Evolutionary conservation across 2,329 filamentous ascomycete species (phyloP).

Genomic region (Colletotrichum sp.): DNA sequence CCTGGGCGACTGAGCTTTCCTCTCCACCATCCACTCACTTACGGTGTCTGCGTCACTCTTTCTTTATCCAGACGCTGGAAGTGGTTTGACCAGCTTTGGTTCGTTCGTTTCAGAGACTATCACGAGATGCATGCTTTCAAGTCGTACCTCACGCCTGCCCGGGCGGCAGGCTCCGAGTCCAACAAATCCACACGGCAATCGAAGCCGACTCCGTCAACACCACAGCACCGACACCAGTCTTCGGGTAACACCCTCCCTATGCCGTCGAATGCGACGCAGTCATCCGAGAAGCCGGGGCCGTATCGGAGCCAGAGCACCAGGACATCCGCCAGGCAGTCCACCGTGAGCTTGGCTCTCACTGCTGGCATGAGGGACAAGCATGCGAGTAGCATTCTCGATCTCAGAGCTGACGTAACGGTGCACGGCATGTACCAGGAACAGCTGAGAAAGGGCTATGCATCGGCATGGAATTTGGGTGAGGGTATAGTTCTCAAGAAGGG

Average conservation of each 20-base stretch:
- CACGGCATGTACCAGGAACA: constrained; percentile 22
- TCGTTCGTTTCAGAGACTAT: constrained; percentile 2
- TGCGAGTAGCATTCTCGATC: constrained; percentile 17
- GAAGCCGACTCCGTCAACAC: neutral
- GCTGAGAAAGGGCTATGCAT: constrained; percentile 19
- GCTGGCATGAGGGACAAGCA: constrained; percentile 19
- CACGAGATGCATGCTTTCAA: constrained; percentile 21
- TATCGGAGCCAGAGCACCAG: constrained; percentile 4
- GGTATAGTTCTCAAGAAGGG: constrained; percentile 60
- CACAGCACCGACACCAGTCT: neutral
- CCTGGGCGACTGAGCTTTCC: neutral
- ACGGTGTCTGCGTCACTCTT: neutral
- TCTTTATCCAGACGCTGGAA: constrained; percentile 7
- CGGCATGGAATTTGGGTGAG: constrained; percentile 42
- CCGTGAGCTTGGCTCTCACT: constrained; percentile 17
- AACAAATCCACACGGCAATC: neutral
- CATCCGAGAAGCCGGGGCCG: constrained; percentile 8
- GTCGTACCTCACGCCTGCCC: constrained; percentile 17
- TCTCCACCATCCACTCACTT: neutral
- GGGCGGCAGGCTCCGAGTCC: neutral
- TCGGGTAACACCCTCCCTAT: neutral
- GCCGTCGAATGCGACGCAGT: neutral
- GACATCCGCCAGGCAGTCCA: constrained; percentile 19
- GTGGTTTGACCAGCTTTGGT: constrained; percentile 9
- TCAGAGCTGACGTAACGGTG: constrained; percentile 20